Evolutionary conservation across 2,329 filamentous ascomycete genomes (phyloP), one percentile per base, ranked within the genome.

Genomic region (Akanthomyces uredinophilus): DNA sequence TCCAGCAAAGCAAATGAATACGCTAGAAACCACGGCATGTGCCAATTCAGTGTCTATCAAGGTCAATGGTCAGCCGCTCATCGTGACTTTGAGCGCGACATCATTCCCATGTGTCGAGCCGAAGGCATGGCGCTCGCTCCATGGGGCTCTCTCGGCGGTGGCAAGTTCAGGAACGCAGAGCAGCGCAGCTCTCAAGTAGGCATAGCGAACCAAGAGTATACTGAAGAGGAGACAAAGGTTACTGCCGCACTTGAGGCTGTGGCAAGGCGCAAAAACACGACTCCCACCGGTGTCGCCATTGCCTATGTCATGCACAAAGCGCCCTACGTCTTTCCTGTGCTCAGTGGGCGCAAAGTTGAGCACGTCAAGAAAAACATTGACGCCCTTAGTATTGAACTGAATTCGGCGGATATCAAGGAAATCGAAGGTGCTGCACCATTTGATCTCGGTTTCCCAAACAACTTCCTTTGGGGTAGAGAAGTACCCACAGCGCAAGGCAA

Each of bases 221-320:
- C 76, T 1, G 78, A 84, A 53, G 75, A 78, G 7, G 87, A 91
- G 66, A 72, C 81, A 64, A 78, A 76, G 66, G 70, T 81, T 65
- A 80, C 77, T 65, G 67, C 73, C 57, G 76, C 73, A 14, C 72
- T 83, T 39, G 78, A 81, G 79, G 79, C 72, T 32, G 80, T 89
- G 51, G 79, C 80, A 52, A 66, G 68, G 27, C 74, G 75, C 63
- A 79, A 79, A 66, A 71, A 72, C 64, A 22, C 76, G 2, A 66
- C 72, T 58, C 74, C 81, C 65, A 81, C 78, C 18, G 79, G 77
- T 64, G 71, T 83, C 62, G 89, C 89, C 10, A 74, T 92, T 27
- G 89, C 89, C 2, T 92, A 92, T 69, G 85, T 92, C 16, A 82
- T 90, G 80, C 81, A 85, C 66, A 91, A 92, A 75, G 78, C 86